Evolutionary conservation across 2,329 filamentous ascomycete genomes (phyloP), one percentile per base, ranked within the genome.

Genomic region (Neonectria magnoliae): DNA sequence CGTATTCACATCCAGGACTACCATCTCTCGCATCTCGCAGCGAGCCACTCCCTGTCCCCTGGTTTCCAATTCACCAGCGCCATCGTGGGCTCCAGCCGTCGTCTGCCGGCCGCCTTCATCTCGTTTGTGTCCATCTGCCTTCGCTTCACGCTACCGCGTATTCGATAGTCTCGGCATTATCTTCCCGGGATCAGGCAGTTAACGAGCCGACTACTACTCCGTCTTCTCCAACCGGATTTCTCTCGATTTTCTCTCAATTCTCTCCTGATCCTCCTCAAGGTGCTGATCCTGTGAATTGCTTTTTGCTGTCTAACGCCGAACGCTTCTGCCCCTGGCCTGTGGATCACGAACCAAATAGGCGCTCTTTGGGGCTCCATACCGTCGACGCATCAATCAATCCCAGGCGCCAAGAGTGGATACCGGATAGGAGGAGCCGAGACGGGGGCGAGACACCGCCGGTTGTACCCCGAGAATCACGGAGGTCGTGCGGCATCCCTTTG

Each of bases 401-500:
- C 22, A 60, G 31, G 62, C 59, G 70, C 68, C 64, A 73, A 73
- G 64, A 62, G 71, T 74, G 71, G 71, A 64, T 50, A 69, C 70
- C 71, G 71, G 71, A 70, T 66, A 66, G 59, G 56, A 67, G 64
- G 56, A 74, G 68, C 71, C 70, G 71, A 71, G 63, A 71, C 68
- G 65, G 71, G 62, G 61, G 33, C 64, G 53, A 59, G 63, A 71
- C 61, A 73, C 64, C 63, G 60, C 65, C 71, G 71, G 66, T 67
- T 61, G 31, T 42, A 48, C 55, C 57, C 70, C 68, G 68, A 66
- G 55, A 64, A 64, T 66, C 70, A 72, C 71, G 71, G 71, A 73
- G 68, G 61, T 68, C 62, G 33, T 45, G 64, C 69, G 69, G 65
- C 66, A 60, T 51, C 54, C 51, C 27, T 57, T 55, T 52, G 57